Base-by-base conservation (phyloP, 768 basidiomycete species). In the Sarcodon sp. region DNA sequence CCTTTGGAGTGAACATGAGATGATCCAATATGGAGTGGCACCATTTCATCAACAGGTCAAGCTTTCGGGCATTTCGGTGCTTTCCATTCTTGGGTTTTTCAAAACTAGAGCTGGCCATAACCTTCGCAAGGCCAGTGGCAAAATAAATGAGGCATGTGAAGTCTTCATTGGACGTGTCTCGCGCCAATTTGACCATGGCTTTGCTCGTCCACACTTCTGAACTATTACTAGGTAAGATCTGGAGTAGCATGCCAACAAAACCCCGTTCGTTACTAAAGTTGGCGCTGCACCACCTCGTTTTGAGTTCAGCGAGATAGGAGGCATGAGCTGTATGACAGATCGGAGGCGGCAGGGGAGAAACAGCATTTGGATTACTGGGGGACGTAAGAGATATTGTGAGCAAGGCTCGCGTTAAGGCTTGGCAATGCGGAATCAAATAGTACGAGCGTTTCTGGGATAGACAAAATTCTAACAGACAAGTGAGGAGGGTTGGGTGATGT, bases 391-490 rank as follows among this genome's bases (percentile, higher is more conserved):
- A 64, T 35, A 67, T 56, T 3, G 55, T 57, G 34, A 82, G 63
- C 38, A 77, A 54, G 8, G 56, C 51, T 44, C 60, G 60, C 34
- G 81, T 66, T 35, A 79, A 59, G 13, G 51, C 58, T 8, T 61
- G 58, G 18, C 76, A 69, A 55, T 80, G 72, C 10, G 62, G 54
- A 5, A 59, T 47, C 5, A 81, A 64, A 31, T 63, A 56, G 50
- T 69, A 65, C n/a, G 65, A 13, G 27, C n/a, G 11, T 9, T 16
- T 9, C 8, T 41, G 39, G 8, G 39, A 55, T 9, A 77, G 57
- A 35, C 70, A 66, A n/a, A 74, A 58, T n/a, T 77, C 71, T 1
- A 81, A 66, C 1, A 82, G 66, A 33, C 65, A 49, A 12, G 60
- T 66, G 31, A 77, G 56, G 10, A 82, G 66, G 6, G 75, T 73